Evolutionary conservation across 352 stramenopile genomes (phyloP).

Genomic region (Pythium volutum): DNA sequence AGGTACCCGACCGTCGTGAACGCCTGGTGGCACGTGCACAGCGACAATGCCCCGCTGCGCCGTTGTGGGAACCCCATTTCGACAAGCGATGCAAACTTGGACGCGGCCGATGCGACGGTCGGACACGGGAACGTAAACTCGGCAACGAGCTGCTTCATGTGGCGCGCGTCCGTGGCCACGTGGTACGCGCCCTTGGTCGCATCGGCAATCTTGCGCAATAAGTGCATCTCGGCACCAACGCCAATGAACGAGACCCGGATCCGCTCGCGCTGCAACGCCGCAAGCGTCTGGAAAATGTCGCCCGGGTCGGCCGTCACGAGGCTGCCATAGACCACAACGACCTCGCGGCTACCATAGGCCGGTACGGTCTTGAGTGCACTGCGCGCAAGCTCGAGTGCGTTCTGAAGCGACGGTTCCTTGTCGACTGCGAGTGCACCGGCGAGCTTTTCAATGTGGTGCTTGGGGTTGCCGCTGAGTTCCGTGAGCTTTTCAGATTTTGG

Average conservation of each 20-base stretch:
- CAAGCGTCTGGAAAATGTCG: constrained; percentile 94
- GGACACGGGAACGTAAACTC: constrained; percentile 94
- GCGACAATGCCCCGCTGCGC: constrained; percentile 65
- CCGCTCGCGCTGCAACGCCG: constrained; percentile 85
- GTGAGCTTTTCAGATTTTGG: constrained; percentile 90
- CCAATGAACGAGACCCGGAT: constrained; percentile 93
- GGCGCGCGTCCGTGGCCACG: constrained; percentile 91
- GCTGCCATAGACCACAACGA: constrained; percentile 94
- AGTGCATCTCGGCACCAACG: constrained; percentile 93
- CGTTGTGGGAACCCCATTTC: constrained; percentile 86
- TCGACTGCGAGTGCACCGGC: constrained; percentile 57
- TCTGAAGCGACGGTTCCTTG: constrained; percentile 90
- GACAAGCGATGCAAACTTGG: constrained; percentile 71
- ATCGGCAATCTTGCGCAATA: constrained; percentile 83
- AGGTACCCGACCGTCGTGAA: constrained; percentile 91
- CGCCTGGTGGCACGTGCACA: constrained; percentile 82
- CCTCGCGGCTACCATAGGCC: constrained; percentile 82
- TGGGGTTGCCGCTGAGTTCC: constrained; percentile 88
- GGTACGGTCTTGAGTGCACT: constrained; percentile 90
- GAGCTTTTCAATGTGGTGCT: constrained; percentile 83
- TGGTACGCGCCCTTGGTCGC: constrained; percentile 92
- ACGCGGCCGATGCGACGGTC: constrained; percentile 66
- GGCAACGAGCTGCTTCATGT: constrained; percentile 92
- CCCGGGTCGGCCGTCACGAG: constrained; percentile 96
- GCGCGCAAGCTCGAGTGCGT: constrained; percentile 87